A percentile compares a stretch with the other conserved stretches of the same genome.
Evolutionary conservation across 2,329 filamentous ascomycete genomes (phyloP).

Genomic region (Ceratocystis lukuohia): DNA sequence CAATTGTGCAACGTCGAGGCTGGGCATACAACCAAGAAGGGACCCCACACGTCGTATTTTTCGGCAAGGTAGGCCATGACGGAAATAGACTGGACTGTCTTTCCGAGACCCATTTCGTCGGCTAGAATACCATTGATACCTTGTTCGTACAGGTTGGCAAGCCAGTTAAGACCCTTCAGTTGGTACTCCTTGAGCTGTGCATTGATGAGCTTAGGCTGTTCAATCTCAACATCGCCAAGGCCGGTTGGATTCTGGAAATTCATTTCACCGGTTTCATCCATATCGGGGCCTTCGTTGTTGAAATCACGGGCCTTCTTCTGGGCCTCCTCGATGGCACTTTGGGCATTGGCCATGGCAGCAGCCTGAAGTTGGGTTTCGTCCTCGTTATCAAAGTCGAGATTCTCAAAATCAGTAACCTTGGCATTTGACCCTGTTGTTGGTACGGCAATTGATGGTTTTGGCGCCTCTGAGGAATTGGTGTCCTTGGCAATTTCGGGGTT

Average conservation of each 20-base stretch:
- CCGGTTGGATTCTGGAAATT: slow-evolving; percentile 99
- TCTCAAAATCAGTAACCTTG: slow-evolving; percentile 87
- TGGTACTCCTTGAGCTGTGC: slow-evolving; percentile 97
- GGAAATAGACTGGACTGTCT: slow-evolving; percentile 96
- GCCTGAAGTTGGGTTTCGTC: slow-evolving; percentile 70
- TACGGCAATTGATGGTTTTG: slow-evolving; percentile 38
- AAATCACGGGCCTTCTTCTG: slow-evolving; percentile 87
- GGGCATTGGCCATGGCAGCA: slow-evolving; percentile 88
- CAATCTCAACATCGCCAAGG: slow-evolving; percentile 83
- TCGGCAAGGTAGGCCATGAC: slow-evolving; percentile 98
- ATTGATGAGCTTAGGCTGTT: slow-evolving; percentile 85
- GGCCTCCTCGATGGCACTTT: slow-evolving; percentile 87
- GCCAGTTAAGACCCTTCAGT: slow-evolving; percentile 97
- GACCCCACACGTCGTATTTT: slow-evolving; percentile 95
- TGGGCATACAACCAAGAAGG: slow-evolving; percentile 90
- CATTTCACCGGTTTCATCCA: slow-evolving; percentile 91
- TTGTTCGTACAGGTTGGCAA: slow-evolving; percentile 97
- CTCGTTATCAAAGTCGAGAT: slow-evolving; percentile 89
- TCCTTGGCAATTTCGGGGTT: slow-evolving; percentile 56
- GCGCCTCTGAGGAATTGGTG: slow-evolving; percentile 32
- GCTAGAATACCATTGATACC: slow-evolving; percentile 98
- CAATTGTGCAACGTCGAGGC: slow-evolving; percentile 97
- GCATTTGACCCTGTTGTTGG: slow-evolving; percentile 38
- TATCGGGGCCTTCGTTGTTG: slow-evolving; percentile 57
- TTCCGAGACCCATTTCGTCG: slow-evolving; percentile 98